Evolutionary conservation across 257 asterid species (phyloP).

Genomic region (Schizonepeta tenuifolia): DNA sequence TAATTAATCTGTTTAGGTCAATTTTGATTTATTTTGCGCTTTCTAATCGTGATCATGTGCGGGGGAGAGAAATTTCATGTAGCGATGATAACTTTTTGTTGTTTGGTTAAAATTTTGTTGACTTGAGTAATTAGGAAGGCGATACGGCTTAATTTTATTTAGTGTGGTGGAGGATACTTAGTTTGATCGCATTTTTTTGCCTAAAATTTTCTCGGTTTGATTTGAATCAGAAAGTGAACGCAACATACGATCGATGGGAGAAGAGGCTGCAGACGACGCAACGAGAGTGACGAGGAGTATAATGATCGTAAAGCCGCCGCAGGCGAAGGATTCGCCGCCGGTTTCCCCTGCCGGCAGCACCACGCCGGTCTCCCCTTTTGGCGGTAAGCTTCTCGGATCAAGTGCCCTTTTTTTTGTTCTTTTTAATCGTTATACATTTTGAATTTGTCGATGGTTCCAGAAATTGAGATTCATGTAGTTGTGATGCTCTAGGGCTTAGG

Average conservation of each 20-base stretch:
- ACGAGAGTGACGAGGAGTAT: conserved; percentile 87
- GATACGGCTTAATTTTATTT: background rate
- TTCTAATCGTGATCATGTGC: no score
- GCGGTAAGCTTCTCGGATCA: conserved; percentile 56
- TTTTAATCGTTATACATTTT: background rate
- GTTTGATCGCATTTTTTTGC: background rate
- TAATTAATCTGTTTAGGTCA: background rate
- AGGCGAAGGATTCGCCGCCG: conserved; percentile 77
- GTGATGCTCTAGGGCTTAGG: background rate
- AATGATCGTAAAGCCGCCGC: conserved; percentile 81
- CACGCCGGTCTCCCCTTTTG: conserved; percentile 92
- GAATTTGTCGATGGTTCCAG: background rate
- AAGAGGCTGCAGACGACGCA: conserved; percentile 54
- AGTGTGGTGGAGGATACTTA: background rate
- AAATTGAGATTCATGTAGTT: background rate
- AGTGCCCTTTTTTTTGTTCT: background rate
- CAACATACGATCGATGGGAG: conserved; percentile 44
- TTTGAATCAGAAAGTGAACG: conserved; percentile 53
- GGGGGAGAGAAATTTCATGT: background rate
- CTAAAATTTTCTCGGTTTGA: background rate
- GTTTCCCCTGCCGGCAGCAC: conserved; percentile 81
- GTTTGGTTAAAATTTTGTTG: background rate
- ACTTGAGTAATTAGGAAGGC: background rate
- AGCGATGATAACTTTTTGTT: background rate
- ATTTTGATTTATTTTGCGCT: background rate